phyloP scores from a whole-genome alignment of 169 alveolate genomes.

The Neospora caninum region DNA sequence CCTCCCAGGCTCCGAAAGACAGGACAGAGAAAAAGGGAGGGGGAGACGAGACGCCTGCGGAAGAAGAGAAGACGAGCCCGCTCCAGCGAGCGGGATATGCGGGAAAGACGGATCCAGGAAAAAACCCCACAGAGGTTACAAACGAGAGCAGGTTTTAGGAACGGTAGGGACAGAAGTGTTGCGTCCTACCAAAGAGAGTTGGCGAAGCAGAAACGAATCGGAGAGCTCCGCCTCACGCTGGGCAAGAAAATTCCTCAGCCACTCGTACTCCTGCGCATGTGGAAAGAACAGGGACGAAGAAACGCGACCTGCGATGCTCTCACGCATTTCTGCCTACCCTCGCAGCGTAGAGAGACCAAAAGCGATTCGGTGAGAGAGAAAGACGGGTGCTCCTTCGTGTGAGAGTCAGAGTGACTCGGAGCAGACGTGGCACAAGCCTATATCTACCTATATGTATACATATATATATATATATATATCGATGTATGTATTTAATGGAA shows the following conservation, averaged over 20 bases:
- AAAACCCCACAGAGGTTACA: not conserved
- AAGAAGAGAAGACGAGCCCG: not conserved
- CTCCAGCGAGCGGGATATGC: not conserved
- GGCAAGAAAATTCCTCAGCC: not conserved
- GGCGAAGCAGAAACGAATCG: not conserved
- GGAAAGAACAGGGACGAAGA: not conserved
- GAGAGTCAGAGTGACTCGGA: too few species aligned
- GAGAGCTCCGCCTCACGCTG: not conserved
- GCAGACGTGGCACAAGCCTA: not conserved
- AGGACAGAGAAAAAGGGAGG: not conserved
- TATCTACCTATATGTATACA: not conserved
- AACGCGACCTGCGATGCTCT: not conserved
- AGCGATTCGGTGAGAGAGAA: too few species aligned
- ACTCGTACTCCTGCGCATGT: not conserved
- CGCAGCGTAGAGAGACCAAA: not conserved
- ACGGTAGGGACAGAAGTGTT: not conserved
- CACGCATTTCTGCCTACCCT: not conserved
- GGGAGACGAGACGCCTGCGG: not conserved
- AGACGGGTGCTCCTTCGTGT: too few species aligned
- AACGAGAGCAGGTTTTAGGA: not conserved
- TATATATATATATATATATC: too few species aligned
- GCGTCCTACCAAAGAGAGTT: not conserved
- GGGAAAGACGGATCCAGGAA: not conserved
- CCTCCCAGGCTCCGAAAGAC: too few species aligned
- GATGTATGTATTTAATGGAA: not conserved